Conservation (phyloP, 1,284 basidiomycete genomes). For the Ustilago vetiveriae region DNA sequence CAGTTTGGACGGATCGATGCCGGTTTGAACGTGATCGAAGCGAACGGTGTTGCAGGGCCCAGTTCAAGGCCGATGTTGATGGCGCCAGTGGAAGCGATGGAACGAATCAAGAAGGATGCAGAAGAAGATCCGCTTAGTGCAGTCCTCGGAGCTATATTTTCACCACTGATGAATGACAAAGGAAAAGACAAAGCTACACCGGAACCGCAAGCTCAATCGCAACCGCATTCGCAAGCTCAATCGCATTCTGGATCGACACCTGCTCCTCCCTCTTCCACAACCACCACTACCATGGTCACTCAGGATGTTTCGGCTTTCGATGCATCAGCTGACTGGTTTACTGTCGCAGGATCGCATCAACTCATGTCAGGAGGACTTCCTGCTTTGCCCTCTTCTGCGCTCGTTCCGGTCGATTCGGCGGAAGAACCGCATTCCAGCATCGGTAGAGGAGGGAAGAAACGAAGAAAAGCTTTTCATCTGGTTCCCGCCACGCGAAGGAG, state of each 20-base stretch:
- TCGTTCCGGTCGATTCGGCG: neutral
- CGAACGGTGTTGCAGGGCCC: slow-evolving; percentile 15
- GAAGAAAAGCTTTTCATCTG: slow-evolving; percentile 25
- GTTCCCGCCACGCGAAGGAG: slow-evolving; percentile 42
- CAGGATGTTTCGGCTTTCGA: slow-evolving; percentile 6
- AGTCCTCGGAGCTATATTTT: slow-evolving; percentile 25
- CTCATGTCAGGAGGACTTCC: slow-evolving; percentile 49
- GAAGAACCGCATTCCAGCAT: neutral
- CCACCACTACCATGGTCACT: too few relatives aligned
- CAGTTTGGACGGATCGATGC: slow-evolving; percentile 51
- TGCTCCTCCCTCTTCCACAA: too few relatives aligned
- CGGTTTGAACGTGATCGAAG: slow-evolving; percentile 8
- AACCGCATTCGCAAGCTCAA: slow-evolving; percentile 7
- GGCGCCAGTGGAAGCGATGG: slow-evolving; percentile 29
- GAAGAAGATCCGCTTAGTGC: slow-evolving; percentile 21
- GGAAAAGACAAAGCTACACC: slow-evolving; percentile 42
- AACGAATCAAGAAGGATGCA: slow-evolving; percentile 19
- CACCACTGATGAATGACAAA: slow-evolving; percentile 17
- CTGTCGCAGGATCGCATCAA: slow-evolving; percentile 43
- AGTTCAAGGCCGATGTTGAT: slow-evolving; percentile 33
- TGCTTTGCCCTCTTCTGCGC: slow-evolving; percentile 27
- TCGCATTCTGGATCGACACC: slow-evolving; percentile 6
- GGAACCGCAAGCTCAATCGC: slow-evolving; percentile 17
- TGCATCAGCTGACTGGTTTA: slow-evolving; percentile 52
- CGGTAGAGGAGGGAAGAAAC: slow-evolving; percentile 13